Evolutionary conservation across 768 basidiomycete species (phyloP).

Genomic region (Lentinula sp.): DNA sequence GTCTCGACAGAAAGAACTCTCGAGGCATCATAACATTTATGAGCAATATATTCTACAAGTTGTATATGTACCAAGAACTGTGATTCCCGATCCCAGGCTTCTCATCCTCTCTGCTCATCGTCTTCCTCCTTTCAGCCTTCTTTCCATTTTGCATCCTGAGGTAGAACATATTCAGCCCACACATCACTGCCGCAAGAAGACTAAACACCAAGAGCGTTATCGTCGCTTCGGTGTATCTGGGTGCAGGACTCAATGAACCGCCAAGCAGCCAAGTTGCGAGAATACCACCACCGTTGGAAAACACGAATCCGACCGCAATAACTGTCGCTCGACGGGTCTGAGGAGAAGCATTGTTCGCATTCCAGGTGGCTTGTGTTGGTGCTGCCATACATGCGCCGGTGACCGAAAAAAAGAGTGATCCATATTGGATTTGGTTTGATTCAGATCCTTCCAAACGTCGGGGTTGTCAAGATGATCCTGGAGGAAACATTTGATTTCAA

Average conservation of each 20-base stretch:
- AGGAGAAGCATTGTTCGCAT: slow-evolving; percentile 56
- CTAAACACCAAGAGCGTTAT: slow-evolving; percentile 9
- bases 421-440: slow-evolving; percentile 39
- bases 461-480: too few species aligned
- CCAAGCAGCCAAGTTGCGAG: slow-evolving; percentile 55
- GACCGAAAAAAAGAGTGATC: slow-evolving; percentile 51
- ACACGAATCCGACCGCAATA: slow-evolving; percentile 50
- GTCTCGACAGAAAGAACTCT: too few species aligned
- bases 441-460: slow-evolving; percentile 22
- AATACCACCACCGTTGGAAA: slow-evolving; percentile 56
- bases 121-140: slow-evolving; percentile 18
- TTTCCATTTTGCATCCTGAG: slow-evolving; percentile 17
- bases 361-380: slow-evolving; percentile 52
- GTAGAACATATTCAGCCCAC: slow-evolving; percentile 17
- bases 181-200: slow-evolving; percentile 14
- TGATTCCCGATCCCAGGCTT: slow-evolving; percentile 18
- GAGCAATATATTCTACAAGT: slow-evolving; percentile 11
- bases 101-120: slow-evolving; percentile 15
- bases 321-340: slow-evolving; percentile 51
- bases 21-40: too few species aligned
- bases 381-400: slow-evolving; percentile 45
- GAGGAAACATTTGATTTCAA: too few species aligned
- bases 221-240: slow-evolving; percentile 16
- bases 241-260: slow-evolving; percentile 20
- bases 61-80: slow-evolving; percentile 26